phyloP scores from a whole-genome alignment of 805 yeast genomes.

The Suhomyces canberraensis region DNA sequence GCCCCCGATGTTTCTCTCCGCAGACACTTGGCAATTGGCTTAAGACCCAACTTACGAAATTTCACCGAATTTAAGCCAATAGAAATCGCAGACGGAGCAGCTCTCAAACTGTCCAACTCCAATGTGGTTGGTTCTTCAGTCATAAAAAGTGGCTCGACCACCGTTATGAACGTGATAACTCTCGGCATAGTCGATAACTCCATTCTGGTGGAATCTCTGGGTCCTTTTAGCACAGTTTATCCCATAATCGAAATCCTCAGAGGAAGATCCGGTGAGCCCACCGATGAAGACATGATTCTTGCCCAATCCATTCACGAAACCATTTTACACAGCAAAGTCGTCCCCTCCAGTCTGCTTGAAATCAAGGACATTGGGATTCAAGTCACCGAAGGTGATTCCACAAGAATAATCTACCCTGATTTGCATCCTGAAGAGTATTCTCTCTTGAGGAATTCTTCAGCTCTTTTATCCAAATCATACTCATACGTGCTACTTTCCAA shows the following conservation, averaged over 20 bases:
- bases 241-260: conserved; percentile 76
- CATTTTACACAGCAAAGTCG: conserved; percentile 53
- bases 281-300: conserved; percentile 78
- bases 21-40: conserved; percentile 69
- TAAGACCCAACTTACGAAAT: conserved; percentile 71
- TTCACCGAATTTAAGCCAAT: conserved; percentile 71
- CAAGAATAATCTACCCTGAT: conserved; percentile 24
- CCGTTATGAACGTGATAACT: conserved; percentile 67
- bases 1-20: conserved; percentile 83
- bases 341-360: conserved; percentile 33
- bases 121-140: conserved; percentile 62
- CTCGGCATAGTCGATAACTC: conserved; percentile 61
- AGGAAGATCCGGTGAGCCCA: conserved; percentile 77
- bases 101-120: conserved; percentile 18
- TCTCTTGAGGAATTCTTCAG: conserved; percentile 9
- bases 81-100: conserved; percentile 30
- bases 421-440: conserved; percentile 14
- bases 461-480: conserved; percentile 15
- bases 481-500: conserved; percentile 62
- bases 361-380: conserved; percentile 14
- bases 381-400: conserved; percentile 13
- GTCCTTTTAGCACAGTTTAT: conserved; percentile 43
- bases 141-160: conserved; percentile 66
- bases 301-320: conserved; percentile 64
- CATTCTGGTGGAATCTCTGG: conserved; percentile 24